A percentile compares a stretch with the other conserved stretches of the same genome.
phyloP scores from a whole-genome alignment of 305 asterid species.

The Solanum chacoense region DNA sequence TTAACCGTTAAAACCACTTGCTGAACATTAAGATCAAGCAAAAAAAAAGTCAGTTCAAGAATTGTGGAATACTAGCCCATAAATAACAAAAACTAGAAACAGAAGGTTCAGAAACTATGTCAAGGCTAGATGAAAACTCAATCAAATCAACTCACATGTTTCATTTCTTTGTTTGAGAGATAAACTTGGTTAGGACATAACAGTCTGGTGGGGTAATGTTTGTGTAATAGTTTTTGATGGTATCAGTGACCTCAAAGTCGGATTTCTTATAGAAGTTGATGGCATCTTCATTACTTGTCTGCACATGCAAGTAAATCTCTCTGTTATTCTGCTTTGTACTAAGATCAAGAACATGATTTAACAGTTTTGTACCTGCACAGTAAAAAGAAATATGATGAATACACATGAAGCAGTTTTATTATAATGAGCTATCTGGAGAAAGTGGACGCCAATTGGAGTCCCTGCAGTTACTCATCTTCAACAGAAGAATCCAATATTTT shows the following conservation, averaged over 20 bases:
- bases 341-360: constrained; percentile 73
- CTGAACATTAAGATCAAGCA: not conserved
- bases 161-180: constrained; percentile 43
- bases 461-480: not conserved
- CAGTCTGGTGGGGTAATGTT: constrained; percentile 92
- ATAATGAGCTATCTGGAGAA: not conserved
- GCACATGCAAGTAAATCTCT: constrained; percentile 87
- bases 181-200: constrained; percentile 64
- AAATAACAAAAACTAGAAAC: not conserved
- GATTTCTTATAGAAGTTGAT: constrained; percentile 86
- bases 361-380: constrained; percentile 53
- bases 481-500: not conserved
- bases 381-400: not conserved
- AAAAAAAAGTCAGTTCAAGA: not conserved
- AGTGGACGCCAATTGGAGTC: not conserved
- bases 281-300: constrained; percentile 89
- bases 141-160: constrained; percentile 3
- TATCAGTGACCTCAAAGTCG: constrained; percentile 74
- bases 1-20: not conserved
- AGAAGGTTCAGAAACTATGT: not conserved
- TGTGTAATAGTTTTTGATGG: constrained; percentile 69
- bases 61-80: not conserved
- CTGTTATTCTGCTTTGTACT: constrained; percentile 67
- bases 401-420: not conserved
- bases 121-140: not conserved